Evolutionary conservation across 345 rosid genomes (phyloP).

Genomic region (Xanthoceras sorbifolium): DNA sequence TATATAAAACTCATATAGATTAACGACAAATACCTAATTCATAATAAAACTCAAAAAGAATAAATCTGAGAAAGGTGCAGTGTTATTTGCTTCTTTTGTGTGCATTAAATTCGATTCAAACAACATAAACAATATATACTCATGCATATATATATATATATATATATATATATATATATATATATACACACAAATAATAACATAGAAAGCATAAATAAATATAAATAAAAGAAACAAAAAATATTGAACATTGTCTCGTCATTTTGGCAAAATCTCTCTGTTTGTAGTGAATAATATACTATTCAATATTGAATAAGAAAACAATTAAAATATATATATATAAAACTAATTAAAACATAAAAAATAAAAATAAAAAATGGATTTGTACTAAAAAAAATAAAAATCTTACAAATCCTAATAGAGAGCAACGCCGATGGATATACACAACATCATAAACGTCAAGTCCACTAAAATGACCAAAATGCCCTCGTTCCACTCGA

Average conservation of each 20-base stretch:
- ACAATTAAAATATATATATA: neutral
- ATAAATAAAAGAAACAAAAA: neutral
- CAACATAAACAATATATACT: no score
- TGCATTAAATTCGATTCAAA: no score
- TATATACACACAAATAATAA: no score
- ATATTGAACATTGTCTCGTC: neutral
- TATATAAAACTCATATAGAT: no score
- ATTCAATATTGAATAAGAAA: neutral
- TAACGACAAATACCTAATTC: no score
- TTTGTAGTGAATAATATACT: neutral
- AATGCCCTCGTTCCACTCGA: neutral
- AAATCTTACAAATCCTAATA: conserved; percentile 3
- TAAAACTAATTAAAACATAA: neutral
- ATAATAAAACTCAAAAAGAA: no score
- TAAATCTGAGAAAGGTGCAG: no score
- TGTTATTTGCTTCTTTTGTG: no score
- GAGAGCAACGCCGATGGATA: neutral
- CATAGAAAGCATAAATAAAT: neutral
- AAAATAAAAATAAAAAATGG: neutral
- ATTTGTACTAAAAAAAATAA: neutral
- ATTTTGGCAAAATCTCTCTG: neutral
- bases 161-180: no score
- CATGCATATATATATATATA: no score
- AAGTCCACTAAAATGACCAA: neutral
- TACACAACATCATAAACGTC: neutral